These are phyloP conservation scores for Saccharum spontaneum DNA, from an alignment of 176 grass and related monocot genomes.

Conservation along the genomic window DNA sequence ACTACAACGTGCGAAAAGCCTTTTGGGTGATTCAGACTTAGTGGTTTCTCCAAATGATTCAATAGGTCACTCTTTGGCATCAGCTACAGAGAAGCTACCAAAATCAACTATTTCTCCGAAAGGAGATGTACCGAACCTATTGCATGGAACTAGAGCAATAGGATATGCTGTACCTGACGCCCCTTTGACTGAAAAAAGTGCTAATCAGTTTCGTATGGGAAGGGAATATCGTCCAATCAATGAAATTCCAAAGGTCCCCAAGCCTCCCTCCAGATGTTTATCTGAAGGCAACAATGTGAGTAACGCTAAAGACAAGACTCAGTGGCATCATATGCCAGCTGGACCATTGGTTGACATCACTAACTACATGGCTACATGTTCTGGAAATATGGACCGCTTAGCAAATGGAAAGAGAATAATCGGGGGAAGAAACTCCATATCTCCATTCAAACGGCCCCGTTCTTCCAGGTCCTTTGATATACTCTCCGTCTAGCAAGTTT, in stretches of 20 bases:
- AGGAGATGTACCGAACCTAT: conserved; percentile 41
- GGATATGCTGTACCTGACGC: conserved; percentile 28
- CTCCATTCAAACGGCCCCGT: conserved; percentile 86
- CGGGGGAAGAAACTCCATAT: conserved; percentile 60
- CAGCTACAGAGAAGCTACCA: conserved; percentile 37
- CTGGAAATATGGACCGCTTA: conserved; percentile 38
- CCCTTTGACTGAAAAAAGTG: conserved; percentile 20
- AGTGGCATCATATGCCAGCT: conserved; percentile 33
- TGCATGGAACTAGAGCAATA: background rate
- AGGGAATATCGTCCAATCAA: conserved; percentile 15
- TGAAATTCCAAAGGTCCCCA: conserved; percentile 36
- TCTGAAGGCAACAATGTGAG: conserved; percentile 12
- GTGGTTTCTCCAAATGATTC: conserved; percentile 37
- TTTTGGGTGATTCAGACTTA: conserved; percentile 61
- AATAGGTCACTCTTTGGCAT: conserved; percentile 14
- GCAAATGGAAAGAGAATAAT: conserved; percentile 56
- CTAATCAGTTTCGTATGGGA: conserved; percentile 18
- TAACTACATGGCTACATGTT: conserved; percentile 41
- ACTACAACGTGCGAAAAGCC: conserved; percentile 67
- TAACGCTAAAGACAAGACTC: conserved; percentile 29
- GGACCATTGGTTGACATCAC: conserved; percentile 62
- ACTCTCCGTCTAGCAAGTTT: conserved; percentile 40
- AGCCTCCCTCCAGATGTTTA: conserved; percentile 45
- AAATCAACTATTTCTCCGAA: conserved; percentile 33
- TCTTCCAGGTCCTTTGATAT: conserved; percentile 71